A percentile compares a stretch with the other conserved stretches of the same genome.
Evolutionary conservation across 176 grass and related monocot species (phyloP).

Genomic region (Triticum urartu): DNA sequence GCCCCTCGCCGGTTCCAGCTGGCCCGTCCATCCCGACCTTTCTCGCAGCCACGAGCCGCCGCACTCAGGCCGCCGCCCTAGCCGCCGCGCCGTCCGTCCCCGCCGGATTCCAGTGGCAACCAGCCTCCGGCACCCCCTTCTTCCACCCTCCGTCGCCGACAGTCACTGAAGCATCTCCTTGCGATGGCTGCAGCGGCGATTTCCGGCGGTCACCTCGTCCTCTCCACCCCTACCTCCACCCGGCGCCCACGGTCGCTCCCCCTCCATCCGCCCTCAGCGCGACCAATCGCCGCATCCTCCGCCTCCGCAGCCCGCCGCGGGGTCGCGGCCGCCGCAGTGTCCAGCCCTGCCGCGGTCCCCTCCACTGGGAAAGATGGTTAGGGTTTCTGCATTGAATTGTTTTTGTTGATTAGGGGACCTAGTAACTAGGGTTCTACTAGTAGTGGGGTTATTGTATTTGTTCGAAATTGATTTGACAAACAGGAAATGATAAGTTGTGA

Average conservation of each 20-base stretch:
- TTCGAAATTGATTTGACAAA: background rate
- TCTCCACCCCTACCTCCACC: constrained; percentile 17
- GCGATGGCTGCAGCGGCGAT: constrained; percentile 41
- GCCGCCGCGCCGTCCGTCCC: background rate
- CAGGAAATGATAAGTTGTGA: background rate
- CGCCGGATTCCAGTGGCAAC: background rate
- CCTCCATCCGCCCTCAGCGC: background rate
- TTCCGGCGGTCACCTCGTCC: constrained; percentile 29
- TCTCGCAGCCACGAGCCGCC: background rate
- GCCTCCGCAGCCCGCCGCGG: constrained; percentile 22
- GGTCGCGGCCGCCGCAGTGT: constrained; percentile 30
- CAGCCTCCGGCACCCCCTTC: background rate
- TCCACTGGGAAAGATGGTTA: constrained; percentile 38
- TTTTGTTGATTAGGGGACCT: background rate
- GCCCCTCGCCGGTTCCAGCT: background rate
- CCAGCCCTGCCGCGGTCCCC: constrained; percentile 5
- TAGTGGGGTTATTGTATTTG: background rate
- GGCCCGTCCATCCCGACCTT: background rate
- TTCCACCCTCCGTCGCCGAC: background rate
- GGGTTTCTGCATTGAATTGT: background rate
- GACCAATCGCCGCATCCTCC: constrained; percentile 24
- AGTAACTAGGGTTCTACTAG: constrained; percentile 30
- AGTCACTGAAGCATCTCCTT: background rate
- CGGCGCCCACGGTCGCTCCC: background rate
- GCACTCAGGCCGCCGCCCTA: background rate